Percentiles rank a stretch among this genome's conserved stretches.
Conservation (phyloP, 1,284 basidiomycete genomes). For the Sanghuangporus baumii region DNA sequence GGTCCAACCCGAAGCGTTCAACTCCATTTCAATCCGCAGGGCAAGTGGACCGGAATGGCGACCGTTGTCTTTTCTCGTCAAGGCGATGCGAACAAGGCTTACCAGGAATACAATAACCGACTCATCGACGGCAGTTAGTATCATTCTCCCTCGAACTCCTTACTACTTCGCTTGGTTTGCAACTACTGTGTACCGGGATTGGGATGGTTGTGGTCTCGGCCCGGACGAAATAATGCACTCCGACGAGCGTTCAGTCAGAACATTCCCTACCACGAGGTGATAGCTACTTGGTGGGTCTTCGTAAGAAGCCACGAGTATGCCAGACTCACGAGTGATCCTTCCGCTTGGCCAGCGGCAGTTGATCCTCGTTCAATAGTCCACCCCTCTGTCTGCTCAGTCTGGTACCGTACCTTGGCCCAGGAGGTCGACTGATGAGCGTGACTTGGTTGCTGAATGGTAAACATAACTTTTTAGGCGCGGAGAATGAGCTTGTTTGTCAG, state of each 20-base stretch:
- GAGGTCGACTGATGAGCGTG: neutral
- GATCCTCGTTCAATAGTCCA: neutral
- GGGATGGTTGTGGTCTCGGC: neutral
- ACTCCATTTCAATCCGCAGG: slow-evolving; percentile 81
- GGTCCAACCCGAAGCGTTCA: slow-evolving; percentile 82
- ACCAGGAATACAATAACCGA: slow-evolving; percentile 93
- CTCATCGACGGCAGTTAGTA: slow-evolving; percentile 99
- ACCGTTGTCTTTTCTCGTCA: slow-evolving; percentile 83
- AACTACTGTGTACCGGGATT: neutral
- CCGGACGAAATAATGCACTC: neutral
- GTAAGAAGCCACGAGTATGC: neutral
- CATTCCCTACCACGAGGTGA: slow-evolving; percentile 2
- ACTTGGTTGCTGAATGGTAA: neutral
- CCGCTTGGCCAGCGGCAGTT: slow-evolving; percentile 13
- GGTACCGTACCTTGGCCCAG: neutral
- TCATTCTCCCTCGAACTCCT: slow-evolving; percentile 12
- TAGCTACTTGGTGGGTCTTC: neutral
- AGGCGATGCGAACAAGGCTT: slow-evolving; percentile 91
- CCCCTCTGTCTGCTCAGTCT: slow-evolving; percentile 1
- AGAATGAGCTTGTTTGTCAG: neutral
- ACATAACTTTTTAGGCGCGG: neutral
- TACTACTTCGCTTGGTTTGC: neutral
- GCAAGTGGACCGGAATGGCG: slow-evolving; percentile 87
- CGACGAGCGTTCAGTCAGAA: neutral
- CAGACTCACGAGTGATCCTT: slow-evolving; percentile 6